Conservation (phyloP, 495 filamentous ascomycete genomes). For the Diplogelasinospora grovesii region DNA sequence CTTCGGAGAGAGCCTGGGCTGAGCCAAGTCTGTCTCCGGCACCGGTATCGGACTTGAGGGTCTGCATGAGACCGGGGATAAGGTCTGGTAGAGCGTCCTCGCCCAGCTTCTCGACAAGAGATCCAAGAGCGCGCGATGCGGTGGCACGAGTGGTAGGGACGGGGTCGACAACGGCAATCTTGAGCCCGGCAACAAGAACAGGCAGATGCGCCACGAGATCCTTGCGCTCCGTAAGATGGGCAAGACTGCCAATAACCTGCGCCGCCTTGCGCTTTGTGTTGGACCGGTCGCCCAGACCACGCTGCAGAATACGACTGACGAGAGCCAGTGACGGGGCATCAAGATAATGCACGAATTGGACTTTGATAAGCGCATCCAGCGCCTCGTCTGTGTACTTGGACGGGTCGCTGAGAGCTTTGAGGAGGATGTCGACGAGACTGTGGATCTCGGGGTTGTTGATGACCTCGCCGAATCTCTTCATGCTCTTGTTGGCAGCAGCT, state of each 20-base stretch:
- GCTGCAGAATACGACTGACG: slow-evolving; percentile 89
- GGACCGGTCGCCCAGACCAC: slow-evolving; percentile 82
- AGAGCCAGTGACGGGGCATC: slow-evolving; percentile 92
- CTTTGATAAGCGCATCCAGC: slow-evolving; percentile 87
- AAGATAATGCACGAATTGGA: slow-evolving; percentile 91
- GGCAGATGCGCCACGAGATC: slow-evolving; percentile 88
- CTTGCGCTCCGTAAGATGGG: slow-evolving; percentile 92
- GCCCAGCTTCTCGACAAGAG: slow-evolving; percentile 91
- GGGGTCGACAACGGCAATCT: slow-evolving; percentile 84
- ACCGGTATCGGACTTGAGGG: slow-evolving; percentile 92
- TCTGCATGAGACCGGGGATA: slow-evolving; percentile 94
- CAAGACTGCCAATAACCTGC: slow-evolving; percentile 94
- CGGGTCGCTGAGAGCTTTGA: slow-evolving; percentile 94
- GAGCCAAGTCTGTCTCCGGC: slow-evolving; percentile 93
- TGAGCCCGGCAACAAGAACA: slow-evolving; percentile 84
- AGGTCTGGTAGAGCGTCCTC: slow-evolving; percentile 96
- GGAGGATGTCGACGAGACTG: slow-evolving; percentile 75
- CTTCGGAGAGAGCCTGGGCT: slow-evolving; percentile 93
- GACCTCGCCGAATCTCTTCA: slow-evolving; percentile 96
- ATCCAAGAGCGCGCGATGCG: slow-evolving; percentile 91
- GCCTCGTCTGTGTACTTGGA: slow-evolving; percentile 97
- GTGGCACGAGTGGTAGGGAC: slow-evolving; percentile 96
- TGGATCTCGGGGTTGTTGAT: slow-evolving; percentile 98
- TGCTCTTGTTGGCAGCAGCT: slow-evolving; percentile 81
- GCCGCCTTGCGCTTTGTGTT: slow-evolving; percentile 91